phyloP scores from a whole-genome alignment of 2,329 filamentous ascomycete species.

The Akanthomyces muscarius region DNA sequence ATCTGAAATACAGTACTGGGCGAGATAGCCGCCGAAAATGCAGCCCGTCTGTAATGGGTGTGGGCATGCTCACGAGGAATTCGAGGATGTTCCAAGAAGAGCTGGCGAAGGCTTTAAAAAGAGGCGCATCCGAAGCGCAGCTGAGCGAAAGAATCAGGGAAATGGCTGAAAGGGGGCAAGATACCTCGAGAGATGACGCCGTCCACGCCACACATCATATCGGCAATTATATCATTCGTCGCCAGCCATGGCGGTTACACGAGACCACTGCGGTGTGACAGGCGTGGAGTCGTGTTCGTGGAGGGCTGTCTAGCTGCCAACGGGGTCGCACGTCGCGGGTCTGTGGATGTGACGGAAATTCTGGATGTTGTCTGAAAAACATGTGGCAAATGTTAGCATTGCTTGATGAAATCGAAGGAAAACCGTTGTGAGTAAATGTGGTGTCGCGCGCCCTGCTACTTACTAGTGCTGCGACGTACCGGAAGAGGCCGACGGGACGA shows the following conservation, averaged over 20 bases:
- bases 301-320: background rate
- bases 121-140: background rate
- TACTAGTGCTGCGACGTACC: background rate
- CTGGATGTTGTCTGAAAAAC: too few species aligned
- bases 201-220: constrained; percentile 5
- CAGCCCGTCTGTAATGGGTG: background rate
- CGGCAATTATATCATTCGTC: background rate
- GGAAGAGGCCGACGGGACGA: background rate
- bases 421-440: background rate
- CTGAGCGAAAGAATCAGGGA: background rate
- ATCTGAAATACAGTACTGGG: background rate
- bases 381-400: background rate
- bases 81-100: background rate
- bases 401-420: background rate
- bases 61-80: background rate
- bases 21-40: background rate
- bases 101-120: background rate
- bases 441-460: background rate
- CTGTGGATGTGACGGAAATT: background rate
- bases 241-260: background rate
- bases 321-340: too few species aligned
- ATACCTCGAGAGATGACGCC: background rate
- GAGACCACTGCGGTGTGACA: constrained; percentile 3
- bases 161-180: background rate
- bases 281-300: background rate